These are phyloP conservation scores for Leucocoprinus birnbaumii DNA, from an alignment of 768 basidiomycete genomes.

Conservation along the genomic window DNA sequence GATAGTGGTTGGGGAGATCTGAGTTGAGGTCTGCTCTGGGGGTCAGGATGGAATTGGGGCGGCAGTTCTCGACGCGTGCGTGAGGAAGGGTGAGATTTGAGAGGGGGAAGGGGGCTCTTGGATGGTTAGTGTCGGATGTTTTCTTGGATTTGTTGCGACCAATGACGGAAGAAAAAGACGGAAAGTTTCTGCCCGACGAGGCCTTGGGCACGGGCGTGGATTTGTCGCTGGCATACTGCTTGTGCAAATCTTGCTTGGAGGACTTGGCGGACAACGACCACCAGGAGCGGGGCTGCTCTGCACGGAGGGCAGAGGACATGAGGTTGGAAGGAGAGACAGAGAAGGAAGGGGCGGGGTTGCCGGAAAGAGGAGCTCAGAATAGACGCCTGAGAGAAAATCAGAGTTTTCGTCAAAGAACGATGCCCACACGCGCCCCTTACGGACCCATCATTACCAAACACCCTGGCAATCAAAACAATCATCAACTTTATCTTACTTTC, in stretches of 20 bases:
- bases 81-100: slow-evolving; percentile 17
- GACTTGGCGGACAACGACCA: slow-evolving; percentile 39
- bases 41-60: slow-evolving; percentile 19
- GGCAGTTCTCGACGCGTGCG: slow-evolving; percentile 17
- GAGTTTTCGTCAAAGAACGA: slow-evolving; percentile 7
- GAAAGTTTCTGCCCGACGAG: slow-evolving; percentile 33
- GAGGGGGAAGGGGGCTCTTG: slow-evolving; percentile 40
- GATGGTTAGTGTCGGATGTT: slow-evolving; percentile 48
- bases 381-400: slow-evolving; percentile 9
- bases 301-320: slow-evolving; percentile 32
- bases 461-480: slow-evolving; percentile 9
- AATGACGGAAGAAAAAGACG: slow-evolving; percentile 56
- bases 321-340: slow-evolving; percentile 16
- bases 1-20: slow-evolving; percentile 58
- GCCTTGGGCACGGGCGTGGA: slow-evolving; percentile 20
- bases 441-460: not conserved
- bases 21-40: slow-evolving; percentile 40
- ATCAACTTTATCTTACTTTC: not conserved
- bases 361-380: slow-evolving; percentile 10
- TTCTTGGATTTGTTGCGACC: slow-evolving; percentile 67
- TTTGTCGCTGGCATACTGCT: slow-evolving; percentile 27
- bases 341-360: slow-evolving; percentile 14
- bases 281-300: slow-evolving; percentile 38
- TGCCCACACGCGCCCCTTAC: not conserved
- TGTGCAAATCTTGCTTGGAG: slow-evolving; percentile 27